Evolutionary conservation across 148 eudicot genomes (phyloP).

Genomic region (Vaccinium macrocarpon): DNA sequence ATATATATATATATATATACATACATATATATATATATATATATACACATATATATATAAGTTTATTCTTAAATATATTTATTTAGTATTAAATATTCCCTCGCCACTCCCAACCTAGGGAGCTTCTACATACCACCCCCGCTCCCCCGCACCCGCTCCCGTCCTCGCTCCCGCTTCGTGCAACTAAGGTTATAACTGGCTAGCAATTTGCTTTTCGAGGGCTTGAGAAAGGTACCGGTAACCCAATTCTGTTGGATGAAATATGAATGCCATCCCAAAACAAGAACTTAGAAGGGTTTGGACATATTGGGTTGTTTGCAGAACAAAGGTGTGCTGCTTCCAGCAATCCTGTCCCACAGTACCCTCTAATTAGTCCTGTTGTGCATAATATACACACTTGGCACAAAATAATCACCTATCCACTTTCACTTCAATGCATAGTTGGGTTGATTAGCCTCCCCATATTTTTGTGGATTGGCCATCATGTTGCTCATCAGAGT

Average conservation of each 20-base stretch:
- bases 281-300: conserved; percentile 35
- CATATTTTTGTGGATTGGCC: conserved; percentile 36
- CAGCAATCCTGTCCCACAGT: conserved; percentile 62
- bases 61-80: too few relatives aligned
- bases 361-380: conserved; percentile 52
- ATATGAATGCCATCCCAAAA: conserved; percentile 50
- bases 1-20: too few relatives aligned
- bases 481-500: conserved; percentile 37
- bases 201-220: background rate
- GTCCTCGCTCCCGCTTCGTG: too few relatives aligned
- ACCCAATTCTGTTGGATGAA: conserved; percentile 42
- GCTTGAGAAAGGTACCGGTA: conserved; percentile 27
- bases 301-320: conserved; percentile 39
- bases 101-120: too few relatives aligned
- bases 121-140: too few relatives aligned
- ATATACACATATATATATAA: too few relatives aligned
- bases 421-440: background rate
- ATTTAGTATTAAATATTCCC: too few relatives aligned
- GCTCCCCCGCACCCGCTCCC: too few relatives aligned
- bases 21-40: too few relatives aligned
- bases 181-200: background rate
- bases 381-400: background rate
- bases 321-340: conserved; percentile 51
- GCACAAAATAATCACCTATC: background rate
- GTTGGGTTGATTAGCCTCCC: conserved; percentile 20